Evolutionary conservation across 1,284 basidiomycete genomes (phyloP).

Genomic region (Cutaneotrichosporon mucoides): DNA sequence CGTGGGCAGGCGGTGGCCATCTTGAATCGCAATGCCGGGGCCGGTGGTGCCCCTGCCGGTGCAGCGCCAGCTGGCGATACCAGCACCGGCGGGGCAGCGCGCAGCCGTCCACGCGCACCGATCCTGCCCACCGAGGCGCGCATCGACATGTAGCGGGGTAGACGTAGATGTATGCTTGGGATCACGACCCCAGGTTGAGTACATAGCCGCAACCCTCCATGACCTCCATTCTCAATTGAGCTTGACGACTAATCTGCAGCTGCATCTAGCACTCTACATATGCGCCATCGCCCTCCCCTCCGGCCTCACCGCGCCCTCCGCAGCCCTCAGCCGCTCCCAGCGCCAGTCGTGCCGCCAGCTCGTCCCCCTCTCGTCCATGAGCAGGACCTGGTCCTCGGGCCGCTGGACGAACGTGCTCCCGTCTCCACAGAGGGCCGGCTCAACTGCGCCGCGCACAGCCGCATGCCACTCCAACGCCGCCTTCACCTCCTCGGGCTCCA

Average conservation of each 20-base stretch:
- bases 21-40: not conserved
- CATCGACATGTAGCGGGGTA: conserved; percentile 16
- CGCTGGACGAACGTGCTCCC: conserved; percentile 37
- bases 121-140: conserved; percentile 13
- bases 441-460: conserved; percentile 52
- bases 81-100: too few species aligned
- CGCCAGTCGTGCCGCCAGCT: conserved; percentile 56
- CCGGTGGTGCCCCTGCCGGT: too few species aligned
- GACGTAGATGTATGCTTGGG: too few species aligned
- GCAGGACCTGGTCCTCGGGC: conserved; percentile 46
- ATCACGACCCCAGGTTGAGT: too few species aligned
- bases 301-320: conserved; percentile 13
- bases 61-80: too few species aligned
- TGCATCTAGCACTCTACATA: not conserved
- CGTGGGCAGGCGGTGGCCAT: not conserved
- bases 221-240: too few species aligned
- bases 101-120: not conserved
- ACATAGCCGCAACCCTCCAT: too few species aligned
- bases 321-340: conserved; percentile 48
- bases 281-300: not conserved
- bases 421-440: conserved; percentile 22
- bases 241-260: too few species aligned
- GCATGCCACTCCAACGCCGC: conserved; percentile 57
- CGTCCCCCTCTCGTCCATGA: conserved; percentile 58
- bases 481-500: conserved; percentile 49